phyloP scores from a whole-genome alignment of 495 filamentous ascomycete genomes.

The Chaetomium cochliodes region DNA sequence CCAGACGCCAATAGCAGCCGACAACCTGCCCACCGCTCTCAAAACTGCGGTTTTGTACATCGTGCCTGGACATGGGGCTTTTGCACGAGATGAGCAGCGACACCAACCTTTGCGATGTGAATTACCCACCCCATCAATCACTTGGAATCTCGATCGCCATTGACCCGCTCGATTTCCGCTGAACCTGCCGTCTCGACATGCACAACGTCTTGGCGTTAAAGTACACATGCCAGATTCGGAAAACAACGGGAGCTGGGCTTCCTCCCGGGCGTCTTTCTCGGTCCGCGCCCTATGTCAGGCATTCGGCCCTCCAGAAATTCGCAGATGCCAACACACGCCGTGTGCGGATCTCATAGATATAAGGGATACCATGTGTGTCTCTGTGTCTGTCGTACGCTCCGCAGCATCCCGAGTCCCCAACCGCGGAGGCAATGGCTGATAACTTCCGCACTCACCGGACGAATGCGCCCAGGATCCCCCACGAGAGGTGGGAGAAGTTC shows the following conservation, averaged over 20 bases:
- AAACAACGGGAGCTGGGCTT: neutral
- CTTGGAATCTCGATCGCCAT: neutral
- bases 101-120: too few species aligned
- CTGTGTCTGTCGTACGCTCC: too few species aligned
- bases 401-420: neutral
- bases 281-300: neutral
- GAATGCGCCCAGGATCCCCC: neutral
- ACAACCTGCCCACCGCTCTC: too few species aligned
- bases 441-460: too few species aligned
- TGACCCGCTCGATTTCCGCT: neutral
- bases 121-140: neutral
- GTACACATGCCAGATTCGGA: neutral
- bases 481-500: neutral
- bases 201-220: neutral
- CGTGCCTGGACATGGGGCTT: too few species aligned
- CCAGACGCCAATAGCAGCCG: too few species aligned
- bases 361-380: neutral
- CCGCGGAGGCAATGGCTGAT: neutral
- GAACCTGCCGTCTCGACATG: neutral
- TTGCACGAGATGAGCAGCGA: too few species aligned
- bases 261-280: neutral
- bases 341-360: neutral
- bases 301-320: neutral
- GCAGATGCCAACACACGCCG: neutral
- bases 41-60: too few species aligned